Evolutionary conservation across 164 flowering plant species (phyloP), one percentile per base, ranked within the genome.

Genomic region (Cinnamomum micranthum): DNA sequence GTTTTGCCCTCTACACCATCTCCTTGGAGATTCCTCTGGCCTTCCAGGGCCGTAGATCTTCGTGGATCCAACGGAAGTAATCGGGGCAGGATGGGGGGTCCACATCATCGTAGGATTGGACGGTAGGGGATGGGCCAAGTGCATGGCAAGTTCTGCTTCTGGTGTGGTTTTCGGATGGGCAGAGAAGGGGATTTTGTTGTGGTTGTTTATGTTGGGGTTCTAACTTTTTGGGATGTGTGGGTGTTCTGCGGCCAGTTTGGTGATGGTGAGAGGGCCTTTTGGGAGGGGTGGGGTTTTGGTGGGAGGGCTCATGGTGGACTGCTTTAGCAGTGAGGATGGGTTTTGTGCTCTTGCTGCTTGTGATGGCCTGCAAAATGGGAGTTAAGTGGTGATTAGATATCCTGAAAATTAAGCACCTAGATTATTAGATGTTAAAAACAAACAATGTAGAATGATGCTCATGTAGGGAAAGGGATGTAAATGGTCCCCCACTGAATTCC

Each of bases 51-150:
- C 71, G 31, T 12, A 87, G 78, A 73, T 87, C 90, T 73, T 84
- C 83, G 47, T 86, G 84, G 73, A 87, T 87, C 90, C 88, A 87
- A 15, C 86, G 81, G 78, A 84, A 87, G 71, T 85, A 83, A 2
- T 81, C 81, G 0, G 88, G 88, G 68, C 88, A 87, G 23, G 35
- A 0, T 4, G 73, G 73, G 20, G 71, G 51, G 27, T 71, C 15
- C 10, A 5, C 20, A n/a, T 35, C 41, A 28, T 24, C 31, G 20
- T 20, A 55, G 20, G 60, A 15, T 55, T 4, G 15, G 60, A 9
- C 20, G 47, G 47, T 27, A 17, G 55, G 7, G 15, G 33, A 12
- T 35, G 80, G 69, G 41, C 19, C 15, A 22, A 20, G 71, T 14
- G 22, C 24, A 2, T 77, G 73, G 80, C 97, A 92, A 1, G 25